These are phyloP conservation scores for Casuarina glauca DNA, from an alignment of 306 rosid genomes.

Conservation along the genomic window DNA sequence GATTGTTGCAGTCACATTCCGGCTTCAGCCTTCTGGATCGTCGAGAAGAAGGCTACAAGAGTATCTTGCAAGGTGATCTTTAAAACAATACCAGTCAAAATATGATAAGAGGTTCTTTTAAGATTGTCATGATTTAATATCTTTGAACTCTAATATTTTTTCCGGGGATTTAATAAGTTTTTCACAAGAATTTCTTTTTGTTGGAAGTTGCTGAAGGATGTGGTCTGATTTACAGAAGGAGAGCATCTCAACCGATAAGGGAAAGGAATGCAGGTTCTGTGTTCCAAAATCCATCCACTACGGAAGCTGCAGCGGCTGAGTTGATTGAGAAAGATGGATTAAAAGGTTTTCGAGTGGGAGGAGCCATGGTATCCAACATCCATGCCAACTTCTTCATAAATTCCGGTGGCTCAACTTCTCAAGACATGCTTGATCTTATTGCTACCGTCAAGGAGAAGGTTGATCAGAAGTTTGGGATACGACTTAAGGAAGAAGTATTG, in stretches of 20 bases:
- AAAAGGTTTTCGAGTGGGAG: conserved; percentile 37
- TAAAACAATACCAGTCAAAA: background rate
- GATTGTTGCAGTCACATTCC: conserved; percentile 30
- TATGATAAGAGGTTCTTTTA: too few species aligned
- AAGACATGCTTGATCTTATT: conserved; percentile 38
- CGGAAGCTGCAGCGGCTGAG: conserved; percentile 25
- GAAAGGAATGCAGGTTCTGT: conserved; percentile 36
- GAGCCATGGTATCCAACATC: conserved; percentile 33
- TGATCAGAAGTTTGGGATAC: conserved; percentile 26
- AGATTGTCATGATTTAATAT: too few species aligned
- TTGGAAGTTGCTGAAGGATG: background rate
- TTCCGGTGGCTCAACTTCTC: conserved; percentile 33
- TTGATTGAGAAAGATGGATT: conserved; percentile 31
- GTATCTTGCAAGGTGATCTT: conserved; percentile 22
- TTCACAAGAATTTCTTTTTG: background rate
- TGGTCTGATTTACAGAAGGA: conserved; percentile 27
- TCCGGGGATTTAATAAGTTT: background rate
- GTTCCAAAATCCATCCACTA: conserved; percentile 27
- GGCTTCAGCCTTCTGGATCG: conserved; percentile 19
- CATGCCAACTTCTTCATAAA: conserved; percentile 34
- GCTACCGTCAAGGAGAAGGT: conserved; percentile 31
- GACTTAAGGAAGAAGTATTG: conserved; percentile 30
- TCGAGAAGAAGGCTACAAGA: conserved; percentile 21
- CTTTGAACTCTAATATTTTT: too few species aligned
- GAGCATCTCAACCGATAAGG: conserved; percentile 28